Percentiles rank a stretch among this genome's conserved stretches.
Evolutionary conservation across 495 filamentous ascomycete genomes (phyloP).

Genomic region (Amorphotheca resinae): DNA sequence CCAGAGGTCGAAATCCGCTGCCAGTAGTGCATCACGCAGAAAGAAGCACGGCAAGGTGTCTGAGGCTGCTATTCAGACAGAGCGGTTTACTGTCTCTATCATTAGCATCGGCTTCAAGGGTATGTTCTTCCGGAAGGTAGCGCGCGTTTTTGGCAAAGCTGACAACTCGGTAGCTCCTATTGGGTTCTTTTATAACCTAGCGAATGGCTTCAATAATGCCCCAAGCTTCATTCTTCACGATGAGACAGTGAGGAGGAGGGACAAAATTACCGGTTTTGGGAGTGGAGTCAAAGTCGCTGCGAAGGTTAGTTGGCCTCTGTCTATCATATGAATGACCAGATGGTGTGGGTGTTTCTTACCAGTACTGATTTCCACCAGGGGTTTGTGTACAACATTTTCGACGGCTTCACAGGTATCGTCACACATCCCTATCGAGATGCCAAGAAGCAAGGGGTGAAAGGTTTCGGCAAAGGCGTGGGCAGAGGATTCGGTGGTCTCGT

Average conservation of each 20-base stretch:
- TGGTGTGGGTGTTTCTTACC: too few relatives aligned
- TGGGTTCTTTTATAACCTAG: slow-evolving; percentile 22
- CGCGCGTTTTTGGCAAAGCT: neutral
- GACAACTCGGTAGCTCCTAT: slow-evolving; percentile 14
- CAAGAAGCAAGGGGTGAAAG: slow-evolving; percentile 41
- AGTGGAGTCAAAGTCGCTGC: slow-evolving; percentile 54
- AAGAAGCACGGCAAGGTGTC: slow-evolving; percentile 12
- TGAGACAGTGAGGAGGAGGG: slow-evolving; percentile 27
- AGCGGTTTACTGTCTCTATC: slow-evolving; percentile 13
- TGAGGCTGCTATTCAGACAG: slow-evolving; percentile 15
- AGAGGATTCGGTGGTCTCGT: slow-evolving; percentile 65
- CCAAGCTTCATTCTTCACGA: slow-evolving; percentile 13
- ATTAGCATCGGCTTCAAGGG: slow-evolving; percentile 12
- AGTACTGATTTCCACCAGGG: slow-evolving; percentile 25
- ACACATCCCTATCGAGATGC: slow-evolving; percentile 51
- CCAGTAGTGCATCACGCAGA: neutral
- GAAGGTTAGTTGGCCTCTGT: slow-evolving; percentile 18
- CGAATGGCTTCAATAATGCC: slow-evolving; percentile 22
- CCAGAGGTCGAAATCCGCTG: neutral
- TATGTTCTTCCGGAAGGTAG: neutral
- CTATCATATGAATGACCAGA: too few relatives aligned
- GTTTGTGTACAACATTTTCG: slow-evolving; percentile 55
- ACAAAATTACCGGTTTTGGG: slow-evolving; percentile 52
- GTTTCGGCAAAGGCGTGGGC: slow-evolving; percentile 52
- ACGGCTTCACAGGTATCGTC: slow-evolving; percentile 60